A percentile compares a stretch with the other conserved stretches of the same genome.
These are phyloP conservation scores for Cafeteria roenbergensis DNA, from an alignment of 108 stramenopile genomes.

Conservation along the genomic window DNA sequence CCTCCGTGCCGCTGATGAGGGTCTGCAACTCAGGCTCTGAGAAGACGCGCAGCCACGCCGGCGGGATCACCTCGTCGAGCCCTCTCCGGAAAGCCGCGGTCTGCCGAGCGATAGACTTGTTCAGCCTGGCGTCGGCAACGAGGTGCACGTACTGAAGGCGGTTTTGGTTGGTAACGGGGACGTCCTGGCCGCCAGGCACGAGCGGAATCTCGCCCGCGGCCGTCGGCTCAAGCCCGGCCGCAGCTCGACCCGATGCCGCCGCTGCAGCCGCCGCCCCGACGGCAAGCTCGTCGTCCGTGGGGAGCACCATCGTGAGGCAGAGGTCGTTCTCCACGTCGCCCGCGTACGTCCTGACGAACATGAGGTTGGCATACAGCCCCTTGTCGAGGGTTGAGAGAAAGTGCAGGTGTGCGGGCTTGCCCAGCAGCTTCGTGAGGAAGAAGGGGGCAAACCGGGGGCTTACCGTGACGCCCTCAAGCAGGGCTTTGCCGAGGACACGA, in stretches of 20 bases:
- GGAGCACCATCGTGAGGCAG: constrained; percentile 73
- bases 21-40: constrained; percentile 88
- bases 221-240: too few species aligned
- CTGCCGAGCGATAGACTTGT: constrained; percentile 69
- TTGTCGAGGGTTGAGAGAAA: constrained; percentile 68
- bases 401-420: constrained; percentile 73
- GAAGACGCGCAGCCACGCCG: constrained; percentile 72
- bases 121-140: constrained; percentile 83
- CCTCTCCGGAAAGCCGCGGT: constrained; percentile 82
- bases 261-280: background rate
- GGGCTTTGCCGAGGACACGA: constrained; percentile 72
- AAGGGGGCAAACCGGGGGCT: constrained; percentile 90
- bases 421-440: constrained; percentile 77
- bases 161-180: constrained; percentile 69
- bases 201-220: constrained; percentile 53
- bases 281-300: constrained; percentile 65
- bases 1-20: constrained; percentile 64
- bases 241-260: too few species aligned
- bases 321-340: constrained; percentile 78
- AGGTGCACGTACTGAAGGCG: constrained; percentile 63
- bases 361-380: constrained; percentile 78
- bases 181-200: constrained; percentile 63
- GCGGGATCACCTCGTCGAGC: constrained; percentile 75
- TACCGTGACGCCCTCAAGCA: constrained; percentile 86
- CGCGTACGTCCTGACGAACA: constrained; percentile 81